A percentile compares a stretch with the other conserved stretches of the same genome.
Evolutionary conservation across 768 basidiomycete genomes (phyloP).

Genomic region (Boletellus ananas): DNA sequence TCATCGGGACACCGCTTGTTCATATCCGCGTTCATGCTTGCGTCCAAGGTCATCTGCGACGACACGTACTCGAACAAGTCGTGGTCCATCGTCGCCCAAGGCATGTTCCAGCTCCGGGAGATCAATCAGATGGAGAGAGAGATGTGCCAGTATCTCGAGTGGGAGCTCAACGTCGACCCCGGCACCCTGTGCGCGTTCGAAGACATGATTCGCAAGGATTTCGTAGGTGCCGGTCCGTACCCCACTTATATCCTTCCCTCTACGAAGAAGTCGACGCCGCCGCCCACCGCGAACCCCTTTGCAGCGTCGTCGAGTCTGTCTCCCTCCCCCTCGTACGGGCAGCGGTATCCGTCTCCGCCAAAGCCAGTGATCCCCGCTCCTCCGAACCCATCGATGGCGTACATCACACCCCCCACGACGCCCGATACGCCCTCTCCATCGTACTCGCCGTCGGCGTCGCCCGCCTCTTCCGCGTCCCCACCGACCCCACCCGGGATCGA

Average conservation of each 20-base stretch:
- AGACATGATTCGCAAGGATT: slow-evolving; percentile 55
- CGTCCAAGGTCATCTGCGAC: slow-evolving; percentile 82
- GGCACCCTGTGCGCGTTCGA: slow-evolving; percentile 60
- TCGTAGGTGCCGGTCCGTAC: slow-evolving; percentile 51
- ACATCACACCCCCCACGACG: slow-evolving; percentile 32
- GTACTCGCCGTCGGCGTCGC: slow-evolving; percentile 50
- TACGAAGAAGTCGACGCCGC: slow-evolving; percentile 56
- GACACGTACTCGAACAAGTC: slow-evolving; percentile 93
- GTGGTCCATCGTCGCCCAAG: slow-evolving; percentile 88
- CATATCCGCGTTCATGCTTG: slow-evolving; percentile 72
- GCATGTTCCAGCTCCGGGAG: slow-evolving; percentile 73
- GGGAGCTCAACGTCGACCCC: slow-evolving; percentile 79
- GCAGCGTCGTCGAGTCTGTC: slow-evolving; percentile 30
- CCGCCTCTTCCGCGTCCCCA: slow-evolving; percentile 59
- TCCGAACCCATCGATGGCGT: slow-evolving; percentile 13
- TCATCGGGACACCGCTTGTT: slow-evolving; percentile 71
- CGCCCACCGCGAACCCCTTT: slow-evolving; percentile 30
- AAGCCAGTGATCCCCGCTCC: slow-evolving; percentile 23
- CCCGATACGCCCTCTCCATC: slow-evolving; percentile 56
- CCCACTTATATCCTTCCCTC: slow-evolving; percentile 61
- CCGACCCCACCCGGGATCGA: slow-evolving; percentile 54
- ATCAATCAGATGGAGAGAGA: slow-evolving; percentile 82
- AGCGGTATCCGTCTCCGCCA: slow-evolving; percentile 30
- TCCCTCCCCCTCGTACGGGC: slow-evolving; percentile 28
- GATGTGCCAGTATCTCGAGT: slow-evolving; percentile 86